Evolutionary conservation across 441 rosid genomes (phyloP), one percentile per base, ranked within the genome.

Genomic region (Viola pubescens): DNA sequence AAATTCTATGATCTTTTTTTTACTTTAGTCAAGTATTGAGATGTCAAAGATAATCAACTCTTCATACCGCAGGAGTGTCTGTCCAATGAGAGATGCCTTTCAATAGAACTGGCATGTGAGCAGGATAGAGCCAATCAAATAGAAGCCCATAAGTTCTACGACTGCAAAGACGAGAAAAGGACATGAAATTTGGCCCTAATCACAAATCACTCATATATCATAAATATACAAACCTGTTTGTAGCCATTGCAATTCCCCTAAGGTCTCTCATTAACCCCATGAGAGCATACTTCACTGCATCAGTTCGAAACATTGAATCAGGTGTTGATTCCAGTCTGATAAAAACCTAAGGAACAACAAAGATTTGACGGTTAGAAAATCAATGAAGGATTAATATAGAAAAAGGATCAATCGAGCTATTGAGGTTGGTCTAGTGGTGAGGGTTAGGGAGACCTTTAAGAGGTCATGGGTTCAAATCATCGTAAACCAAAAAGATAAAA

Each of bases 71-170:
- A 3, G 99, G 98, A 13, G 96, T 82, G 80, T 95, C 98, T 48
- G 89, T 77, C 98, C 97, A 95, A 66, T 87, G 90, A 19, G 95
- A 78, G 65, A 95, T 77, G 70, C 89, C 94, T 80, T 83, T 91
- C 79, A 89, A 79, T 63, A 95, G 88, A 78, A 89, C 82, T 53
- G 98, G 94, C 91, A 91, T 77, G 81, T 91, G 98, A 41, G 83
- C 80, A 54, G 99, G 98, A 81, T 95, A 95, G 48, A 95, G 81
- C 99, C 98, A 95, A 70, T 91, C 98, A 76, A 95, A 95, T 63
- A 95, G 75, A 72, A 95, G 76, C 69, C 96, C 87, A 72, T 89
- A 95, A 7, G 98, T 86, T 77, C 89, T 87, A 58, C 94, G 91
- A 64, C 99, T 95, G 96, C 34, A 73, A 79, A 68, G 60, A 68